A percentile compares a stretch with the other conserved stretches of the same genome.
phyloP scores from a whole-genome alignment of 2,329 filamentous ascomycete genomes.

The Botrytis paeoniae region DNA sequence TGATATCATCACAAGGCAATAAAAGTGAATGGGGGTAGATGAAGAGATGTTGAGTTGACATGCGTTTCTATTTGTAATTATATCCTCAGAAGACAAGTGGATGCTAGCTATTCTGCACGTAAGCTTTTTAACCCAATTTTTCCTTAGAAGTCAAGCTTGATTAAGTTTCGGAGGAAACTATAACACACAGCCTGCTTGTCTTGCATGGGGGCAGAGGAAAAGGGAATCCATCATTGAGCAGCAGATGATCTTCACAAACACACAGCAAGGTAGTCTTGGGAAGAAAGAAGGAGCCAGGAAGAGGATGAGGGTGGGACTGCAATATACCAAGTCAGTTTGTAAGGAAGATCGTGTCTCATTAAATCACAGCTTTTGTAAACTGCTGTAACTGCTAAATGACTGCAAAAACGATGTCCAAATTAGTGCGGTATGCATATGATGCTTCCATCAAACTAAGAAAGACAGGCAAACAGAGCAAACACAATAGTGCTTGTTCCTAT shows the following conservation, averaged over 20 bases:
- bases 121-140: neutral
- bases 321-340: neutral
- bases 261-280: neutral
- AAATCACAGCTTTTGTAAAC: neutral
- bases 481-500: neutral
- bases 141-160: neutral
- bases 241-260: neutral
- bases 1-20: neutral
- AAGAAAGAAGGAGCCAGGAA: neutral
- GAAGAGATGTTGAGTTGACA: neutral
- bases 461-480: neutral
- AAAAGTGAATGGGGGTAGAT: neutral
- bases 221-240: neutral
- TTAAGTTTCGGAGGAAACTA: neutral
- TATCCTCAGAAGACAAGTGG: neutral
- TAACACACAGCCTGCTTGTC: neutral
- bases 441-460: neutral
- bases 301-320: neutral
- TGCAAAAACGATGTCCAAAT: neutral
- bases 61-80: accelerated
- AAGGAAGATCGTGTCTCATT: neutral
- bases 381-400: neutral
- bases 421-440: neutral
- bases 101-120: neutral
- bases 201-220: neutral